These are phyloP conservation scores for Starmerella kuoi DNA, from an alignment of 805 yeast species.

Conservation along the genomic window DNA sequence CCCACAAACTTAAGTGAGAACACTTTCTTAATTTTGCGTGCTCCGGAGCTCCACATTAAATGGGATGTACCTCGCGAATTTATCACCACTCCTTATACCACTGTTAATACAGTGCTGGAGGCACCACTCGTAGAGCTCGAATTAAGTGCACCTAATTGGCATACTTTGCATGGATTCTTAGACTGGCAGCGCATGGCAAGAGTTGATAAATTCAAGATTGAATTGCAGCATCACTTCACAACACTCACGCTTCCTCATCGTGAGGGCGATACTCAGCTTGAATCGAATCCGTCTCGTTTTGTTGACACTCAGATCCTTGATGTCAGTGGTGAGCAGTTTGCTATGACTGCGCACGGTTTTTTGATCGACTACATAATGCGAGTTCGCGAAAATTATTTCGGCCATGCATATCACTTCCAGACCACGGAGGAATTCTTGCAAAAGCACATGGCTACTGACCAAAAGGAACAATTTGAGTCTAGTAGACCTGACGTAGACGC, in stretches of 20 bases:
- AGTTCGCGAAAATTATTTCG: slow-evolving; percentile 79
- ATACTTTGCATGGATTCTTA: slow-evolving; percentile 64
- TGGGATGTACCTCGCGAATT: slow-evolving; percentile 46
- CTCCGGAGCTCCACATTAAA: slow-evolving; percentile 40
- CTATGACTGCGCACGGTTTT: slow-evolving; percentile 66
- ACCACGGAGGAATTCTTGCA: slow-evolving; percentile 66
- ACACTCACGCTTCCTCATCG: slow-evolving; percentile 34
- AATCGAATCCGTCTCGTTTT: slow-evolving; percentile 32
- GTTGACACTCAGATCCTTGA: slow-evolving; percentile 53
- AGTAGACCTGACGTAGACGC: slow-evolving; percentile 44
- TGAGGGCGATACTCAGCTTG: slow-evolving; percentile 24
- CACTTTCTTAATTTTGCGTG: slow-evolving; percentile 60
- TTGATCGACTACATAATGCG: slow-evolving; percentile 62
- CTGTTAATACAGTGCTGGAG: slow-evolving; percentile 18
- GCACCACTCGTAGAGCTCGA: slow-evolving; percentile 50
- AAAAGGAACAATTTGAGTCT: slow-evolving; percentile 6
- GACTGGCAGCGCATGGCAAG: slow-evolving; percentile 52
- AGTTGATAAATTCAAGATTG: slow-evolving; percentile 46
- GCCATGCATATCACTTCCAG: slow-evolving; percentile 67
- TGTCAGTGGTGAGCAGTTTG: slow-evolving; percentile 52
- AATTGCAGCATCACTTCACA: slow-evolving; percentile 51
- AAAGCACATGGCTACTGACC: background rate
- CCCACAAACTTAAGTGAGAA: slow-evolving; percentile 78
- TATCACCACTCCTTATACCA: slow-evolving; percentile 24
- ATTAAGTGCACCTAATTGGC: slow-evolving; percentile 84